Evolutionary conservation across 176 grass and related monocot genomes (phyloP).

Genomic region (Saccharum spontaneum): DNA sequence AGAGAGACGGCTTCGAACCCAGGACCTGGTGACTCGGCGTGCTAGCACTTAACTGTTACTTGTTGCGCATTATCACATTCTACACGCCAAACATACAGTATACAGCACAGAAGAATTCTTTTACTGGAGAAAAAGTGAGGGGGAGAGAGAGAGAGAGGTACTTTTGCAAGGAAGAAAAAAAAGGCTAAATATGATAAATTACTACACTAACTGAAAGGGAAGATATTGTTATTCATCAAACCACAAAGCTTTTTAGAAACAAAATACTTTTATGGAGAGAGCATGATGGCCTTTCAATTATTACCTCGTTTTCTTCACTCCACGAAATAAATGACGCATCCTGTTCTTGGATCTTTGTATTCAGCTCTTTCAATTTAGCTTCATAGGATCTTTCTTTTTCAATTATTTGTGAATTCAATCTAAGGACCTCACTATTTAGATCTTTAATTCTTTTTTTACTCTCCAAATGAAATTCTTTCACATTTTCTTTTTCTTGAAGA

Average conservation of each 20-base stretch:
- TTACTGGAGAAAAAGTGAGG: not conserved
- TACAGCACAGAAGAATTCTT: not conserved
- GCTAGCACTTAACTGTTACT: not conserved
- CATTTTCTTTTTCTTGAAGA: slow-evolving; percentile 53
- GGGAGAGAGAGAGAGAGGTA: not conserved
- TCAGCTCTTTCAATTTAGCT: slow-evolving; percentile 53
- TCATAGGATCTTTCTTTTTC: slow-evolving; percentile 54
- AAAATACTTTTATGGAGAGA: not conserved
- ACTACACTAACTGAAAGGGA: not conserved
- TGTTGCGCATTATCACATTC: not conserved
- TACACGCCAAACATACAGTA: not conserved
- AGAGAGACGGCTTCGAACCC: too few relatives aligned
- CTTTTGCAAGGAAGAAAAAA: not conserved
- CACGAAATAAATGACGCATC: slow-evolving; percentile 53
- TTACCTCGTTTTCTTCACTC: slow-evolving; percentile 74
- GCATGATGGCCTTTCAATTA: not conserved
- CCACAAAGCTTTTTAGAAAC: not conserved
- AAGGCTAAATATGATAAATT: not conserved
- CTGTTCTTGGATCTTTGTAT: slow-evolving; percentile 47
- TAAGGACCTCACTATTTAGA: slow-evolving; percentile 51
- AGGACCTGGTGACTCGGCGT: too few relatives aligned
- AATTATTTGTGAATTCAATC: slow-evolving; percentile 52
- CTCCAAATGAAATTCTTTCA: slow-evolving; percentile 31
- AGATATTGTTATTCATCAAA: not conserved
- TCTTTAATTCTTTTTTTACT: slow-evolving; percentile 42